Evolutionary conservation across 345 rosid genomes (phyloP).

Genomic region (Hypericum perforatum): DNA sequence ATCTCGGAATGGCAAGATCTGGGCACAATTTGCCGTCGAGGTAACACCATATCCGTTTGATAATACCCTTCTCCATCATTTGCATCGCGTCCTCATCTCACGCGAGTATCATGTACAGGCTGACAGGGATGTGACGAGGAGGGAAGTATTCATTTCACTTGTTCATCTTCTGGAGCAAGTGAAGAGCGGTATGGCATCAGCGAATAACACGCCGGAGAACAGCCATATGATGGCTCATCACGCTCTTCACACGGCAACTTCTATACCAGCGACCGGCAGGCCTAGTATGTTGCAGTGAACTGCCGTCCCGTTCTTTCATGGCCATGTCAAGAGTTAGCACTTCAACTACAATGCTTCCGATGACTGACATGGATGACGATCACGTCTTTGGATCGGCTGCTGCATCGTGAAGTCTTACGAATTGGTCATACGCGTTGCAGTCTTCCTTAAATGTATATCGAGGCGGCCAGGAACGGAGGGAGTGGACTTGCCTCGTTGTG

Average conservation of each 20-base stretch:
- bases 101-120: slow-evolving; percentile 36
- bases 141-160: slow-evolving; percentile 85
- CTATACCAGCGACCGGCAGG: slow-evolving; percentile 44
- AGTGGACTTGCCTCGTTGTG: too few relatives aligned
- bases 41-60: slow-evolving; percentile 23
- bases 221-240: slow-evolving; percentile 36
- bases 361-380: too few relatives aligned
- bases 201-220: slow-evolving; percentile 36
- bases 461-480: too few relatives aligned
- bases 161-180: slow-evolving; percentile 70
- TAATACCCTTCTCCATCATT: too few relatives aligned
- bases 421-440: too few relatives aligned
- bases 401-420: too few relatives aligned
- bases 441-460: too few relatives aligned
- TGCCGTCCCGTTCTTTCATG: background rate
- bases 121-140: slow-evolving; percentile 75
- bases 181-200: slow-evolving; percentile 30
- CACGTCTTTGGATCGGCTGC: too few relatives aligned
- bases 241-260: slow-evolving; percentile 32
- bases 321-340: too few relatives aligned
- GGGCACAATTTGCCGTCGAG: slow-evolving; percentile 92
- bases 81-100: too few relatives aligned
- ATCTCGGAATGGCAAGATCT: slow-evolving; percentile 64
- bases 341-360: too few relatives aligned
- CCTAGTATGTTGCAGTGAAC: slow-evolving; percentile 35